Percentiles rank a stretch among this genome's conserved stretches.
Evolutionary conservation across 495 filamentous ascomycete genomes (phyloP).

Genomic region (Penicillium samsonianum): DNA sequence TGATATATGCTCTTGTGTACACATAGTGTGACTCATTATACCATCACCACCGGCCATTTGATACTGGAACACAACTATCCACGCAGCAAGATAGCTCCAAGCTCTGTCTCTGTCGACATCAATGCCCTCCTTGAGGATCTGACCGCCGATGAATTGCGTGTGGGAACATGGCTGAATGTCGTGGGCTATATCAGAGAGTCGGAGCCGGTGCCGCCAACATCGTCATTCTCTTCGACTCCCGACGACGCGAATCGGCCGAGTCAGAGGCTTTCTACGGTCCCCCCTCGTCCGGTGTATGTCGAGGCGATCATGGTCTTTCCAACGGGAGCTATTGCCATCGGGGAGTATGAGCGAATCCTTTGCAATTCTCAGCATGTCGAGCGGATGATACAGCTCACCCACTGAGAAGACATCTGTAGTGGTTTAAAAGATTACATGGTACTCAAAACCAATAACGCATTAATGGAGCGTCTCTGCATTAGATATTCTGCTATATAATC

Average conservation of each 20-base stretch:
- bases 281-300: constrained; percentile 41
- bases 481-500: constrained; percentile 3
- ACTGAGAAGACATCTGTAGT: constrained; percentile 13
- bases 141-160: constrained; percentile 61
- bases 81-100: constrained; percentile 26
- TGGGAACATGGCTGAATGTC: constrained; percentile 90
- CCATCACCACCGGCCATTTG: constrained; percentile 56
- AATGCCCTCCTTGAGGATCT: constrained; percentile 66
- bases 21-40: constrained; percentile 69
- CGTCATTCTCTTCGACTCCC: constrained; percentile 20
- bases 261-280: constrained; percentile 8
- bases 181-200: constrained; percentile 70
- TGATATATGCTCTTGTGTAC: neutral
- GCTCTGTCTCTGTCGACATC: constrained; percentile 65
- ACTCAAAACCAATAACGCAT: neutral
- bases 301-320: constrained; percentile 70
- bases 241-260: constrained; percentile 8
- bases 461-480: constrained; percentile 12
- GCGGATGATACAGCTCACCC: constrained; percentile 18
- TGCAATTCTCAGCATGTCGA: constrained; percentile 39
- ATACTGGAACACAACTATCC: constrained; percentile 69
- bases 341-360: constrained; percentile 60
- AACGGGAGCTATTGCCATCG: constrained; percentile 62
- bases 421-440: neutral
- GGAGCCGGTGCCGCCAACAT: constrained; percentile 5